phyloP scores from a whole-genome alignment of 2,329 filamentous ascomycete species.

The Ascochyta koolunga region DNA sequence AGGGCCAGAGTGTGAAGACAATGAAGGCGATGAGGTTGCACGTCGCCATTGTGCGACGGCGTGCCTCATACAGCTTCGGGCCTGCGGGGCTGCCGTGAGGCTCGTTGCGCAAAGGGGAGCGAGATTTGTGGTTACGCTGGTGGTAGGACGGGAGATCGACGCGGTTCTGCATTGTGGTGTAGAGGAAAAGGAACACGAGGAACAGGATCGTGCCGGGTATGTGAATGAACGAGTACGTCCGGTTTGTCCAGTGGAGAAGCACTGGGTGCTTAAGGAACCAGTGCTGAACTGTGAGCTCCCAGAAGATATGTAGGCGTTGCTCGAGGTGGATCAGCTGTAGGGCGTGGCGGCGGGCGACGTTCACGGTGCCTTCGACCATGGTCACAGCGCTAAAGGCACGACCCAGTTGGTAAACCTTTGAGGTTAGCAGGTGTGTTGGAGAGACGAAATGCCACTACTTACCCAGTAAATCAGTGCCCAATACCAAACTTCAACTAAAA shows the following conservation, averaged over 20 bases:
- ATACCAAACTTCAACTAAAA: conserved; percentile 79
- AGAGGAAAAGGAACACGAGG: conserved; percentile 69
- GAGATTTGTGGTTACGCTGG: conserved; percentile 42
- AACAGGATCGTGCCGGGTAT: conserved; percentile 78
- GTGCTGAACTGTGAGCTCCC: conserved; percentile 67
- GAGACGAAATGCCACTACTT: conserved; percentile 32
- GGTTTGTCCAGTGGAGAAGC: conserved; percentile 72
- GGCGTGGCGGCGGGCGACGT: conserved; percentile 71
- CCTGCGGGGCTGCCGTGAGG: conserved; percentile 51
- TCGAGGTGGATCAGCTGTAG: conserved; percentile 72
- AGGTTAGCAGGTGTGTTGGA: conserved; percentile 2
- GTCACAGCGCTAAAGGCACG: conserved; percentile 74
- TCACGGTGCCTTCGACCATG: conserved; percentile 69
- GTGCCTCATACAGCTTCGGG: conserved; percentile 60
- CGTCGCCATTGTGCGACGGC: conserved; percentile 62
- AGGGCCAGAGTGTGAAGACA: conserved; percentile 65
- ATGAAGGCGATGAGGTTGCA: conserved; percentile 66
- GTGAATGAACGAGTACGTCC: conserved; percentile 77
- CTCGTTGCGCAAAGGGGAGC: conserved; percentile 11
- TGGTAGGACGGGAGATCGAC: conserved; percentile 49
- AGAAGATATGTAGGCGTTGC: conserved; percentile 67
- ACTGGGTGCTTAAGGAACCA: conserved; percentile 61
- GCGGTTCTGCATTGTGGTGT: conserved; percentile 68
- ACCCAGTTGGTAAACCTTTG: conserved; percentile 74
- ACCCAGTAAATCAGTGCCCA: conserved; percentile 81